Conservation (phyloP, 73 alveolate genomes). For the Paramecium octaurelia region DNA sequence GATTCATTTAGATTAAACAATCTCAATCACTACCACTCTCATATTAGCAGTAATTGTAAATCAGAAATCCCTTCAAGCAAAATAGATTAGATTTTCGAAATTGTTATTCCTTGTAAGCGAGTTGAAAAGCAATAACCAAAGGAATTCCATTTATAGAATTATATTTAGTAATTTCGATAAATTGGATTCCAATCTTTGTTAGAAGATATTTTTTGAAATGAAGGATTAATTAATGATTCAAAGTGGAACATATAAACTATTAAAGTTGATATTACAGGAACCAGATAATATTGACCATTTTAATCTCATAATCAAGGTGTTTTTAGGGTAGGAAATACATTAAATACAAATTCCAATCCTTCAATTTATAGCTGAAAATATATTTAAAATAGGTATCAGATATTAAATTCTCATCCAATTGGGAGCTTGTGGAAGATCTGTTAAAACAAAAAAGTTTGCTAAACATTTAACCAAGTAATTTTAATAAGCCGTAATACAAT, state of each 20-base stretch:
- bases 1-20: neutral
- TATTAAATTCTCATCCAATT: neutral
- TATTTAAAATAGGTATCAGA: neutral
- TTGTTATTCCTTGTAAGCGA: neutral
- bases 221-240: neutral
- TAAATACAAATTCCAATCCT: neutral
- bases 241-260: neutral
- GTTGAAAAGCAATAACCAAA: neutral
- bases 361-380: neutral
- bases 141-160: neutral
- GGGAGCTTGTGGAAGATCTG: neutral
- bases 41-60: neutral
- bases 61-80: neutral
- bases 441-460: neutral
- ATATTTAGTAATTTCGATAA: neutral
- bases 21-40: neutral
- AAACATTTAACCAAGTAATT: neutral
- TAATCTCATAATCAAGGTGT: neutral
- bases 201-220: neutral
- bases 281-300: neutral
- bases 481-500: neutral
- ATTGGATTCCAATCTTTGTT: neutral
- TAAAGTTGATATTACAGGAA: neutral
- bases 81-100: neutral
- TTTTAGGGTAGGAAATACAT: neutral